phyloP scores from a whole-genome alignment of 2,329 filamentous ascomycete genomes.

The Fusarium nurragi region DNA sequence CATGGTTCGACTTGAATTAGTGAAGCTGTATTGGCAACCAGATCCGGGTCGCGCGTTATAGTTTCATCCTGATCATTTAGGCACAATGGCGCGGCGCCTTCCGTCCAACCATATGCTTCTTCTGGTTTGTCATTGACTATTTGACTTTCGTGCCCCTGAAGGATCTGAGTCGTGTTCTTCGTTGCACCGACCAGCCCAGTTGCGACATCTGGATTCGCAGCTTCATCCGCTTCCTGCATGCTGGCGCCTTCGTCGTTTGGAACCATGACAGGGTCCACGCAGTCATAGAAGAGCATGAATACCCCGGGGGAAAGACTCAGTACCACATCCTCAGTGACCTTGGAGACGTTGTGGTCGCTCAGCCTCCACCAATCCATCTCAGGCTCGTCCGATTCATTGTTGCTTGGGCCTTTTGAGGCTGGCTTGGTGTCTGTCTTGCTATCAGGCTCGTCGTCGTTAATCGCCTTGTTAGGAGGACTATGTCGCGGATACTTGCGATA shows the following conservation, averaged over 20 bases:
- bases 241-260: slow-evolving; percentile 47
- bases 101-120: slow-evolving; percentile 7
- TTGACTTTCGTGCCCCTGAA: slow-evolving; percentile 21
- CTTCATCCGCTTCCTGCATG: slow-evolving; percentile 38
- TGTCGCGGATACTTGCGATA: slow-evolving; percentile 74
- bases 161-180: neutral
- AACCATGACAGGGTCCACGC: slow-evolving; percentile 64
- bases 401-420: neutral
- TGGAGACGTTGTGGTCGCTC: slow-evolving; percentile 85
- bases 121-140: slow-evolving; percentile 11
- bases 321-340: slow-evolving; percentile 77
- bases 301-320: slow-evolving; percentile 77
- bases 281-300: slow-evolving; percentile 98
- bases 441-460: slow-evolving; percentile 27
- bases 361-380: slow-evolving; percentile 84
- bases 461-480: slow-evolving; percentile 12
- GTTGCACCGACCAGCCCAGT: slow-evolving; percentile 1
- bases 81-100: slow-evolving; percentile 11
- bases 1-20: neutral
- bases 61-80: slow-evolving; percentile 18
- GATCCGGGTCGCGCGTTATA: slow-evolving; percentile 14
- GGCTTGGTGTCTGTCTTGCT: slow-evolving; percentile 8
- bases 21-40: slow-evolving; percentile 6
- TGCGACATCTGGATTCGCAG: slow-evolving; percentile 12
- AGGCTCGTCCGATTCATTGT: slow-evolving; percentile 35